phyloP scores from a whole-genome alignment of 495 filamentous ascomycete genomes.

The Darksidea phi region DNA sequence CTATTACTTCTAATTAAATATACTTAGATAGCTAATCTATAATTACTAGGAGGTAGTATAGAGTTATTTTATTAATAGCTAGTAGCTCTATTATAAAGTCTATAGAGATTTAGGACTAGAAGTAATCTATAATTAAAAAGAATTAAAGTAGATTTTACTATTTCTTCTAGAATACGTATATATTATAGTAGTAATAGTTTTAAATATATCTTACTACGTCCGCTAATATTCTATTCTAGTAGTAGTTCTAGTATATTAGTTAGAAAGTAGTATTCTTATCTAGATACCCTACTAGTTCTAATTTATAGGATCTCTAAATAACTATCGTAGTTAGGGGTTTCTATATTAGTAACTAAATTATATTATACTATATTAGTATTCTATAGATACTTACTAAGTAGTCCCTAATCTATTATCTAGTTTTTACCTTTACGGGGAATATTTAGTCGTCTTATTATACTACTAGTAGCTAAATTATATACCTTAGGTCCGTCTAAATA shows the following conservation, averaged over 20 bases:
- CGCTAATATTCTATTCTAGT: neutral
- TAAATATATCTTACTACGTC: neutral
- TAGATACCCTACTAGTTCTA: no score
- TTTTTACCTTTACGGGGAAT: no score
- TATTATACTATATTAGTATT: no score
- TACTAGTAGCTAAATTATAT: neutral
- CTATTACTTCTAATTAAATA: constrained; percentile 4
- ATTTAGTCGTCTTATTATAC: no score
- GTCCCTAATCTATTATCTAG: no score
- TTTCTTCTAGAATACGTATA: neutral
- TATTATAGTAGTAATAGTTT: constrained; percentile 6
- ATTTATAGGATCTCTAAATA: no score
- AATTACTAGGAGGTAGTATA: constrained; percentile 1
- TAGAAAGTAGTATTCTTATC: neutral
- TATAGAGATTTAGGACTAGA: no score
- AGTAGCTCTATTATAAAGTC: constrained; percentile 5
- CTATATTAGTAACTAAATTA: no score
- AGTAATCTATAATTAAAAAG: neutral
- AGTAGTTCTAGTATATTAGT: neutral
- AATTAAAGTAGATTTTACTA: neutral
- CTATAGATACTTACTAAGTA: no score
- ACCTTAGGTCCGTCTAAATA: neutral
- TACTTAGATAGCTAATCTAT: constrained; percentile 4
- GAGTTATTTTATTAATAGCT: no score
- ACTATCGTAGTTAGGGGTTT: no score